Percentiles rank a stretch among this genome's conserved stretches.
Conservation (phyloP, 768 basidiomycete species). For the Trametes maxima region DNA sequence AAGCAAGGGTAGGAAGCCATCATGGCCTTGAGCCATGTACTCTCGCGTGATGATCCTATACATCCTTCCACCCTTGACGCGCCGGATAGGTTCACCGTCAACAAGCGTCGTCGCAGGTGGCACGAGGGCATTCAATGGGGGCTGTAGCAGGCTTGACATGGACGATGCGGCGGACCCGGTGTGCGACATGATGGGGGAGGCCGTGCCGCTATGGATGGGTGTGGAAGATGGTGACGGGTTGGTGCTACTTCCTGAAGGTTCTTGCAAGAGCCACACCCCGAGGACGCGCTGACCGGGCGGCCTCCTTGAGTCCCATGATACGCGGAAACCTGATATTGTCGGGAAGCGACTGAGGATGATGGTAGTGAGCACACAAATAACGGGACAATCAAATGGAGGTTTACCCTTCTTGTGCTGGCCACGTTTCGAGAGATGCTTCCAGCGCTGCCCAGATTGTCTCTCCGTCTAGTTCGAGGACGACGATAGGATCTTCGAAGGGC, state of each 20-base stretch:
- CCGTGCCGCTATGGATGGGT: conserved; percentile 24
- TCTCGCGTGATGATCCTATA: conserved; percentile 86
- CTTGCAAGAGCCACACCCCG: conserved; percentile 62
- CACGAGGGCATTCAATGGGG: neutral
- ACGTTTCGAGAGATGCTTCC: conserved; percentile 71
- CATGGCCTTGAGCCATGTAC: conserved; percentile 84
- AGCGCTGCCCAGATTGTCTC: conserved; percentile 77
- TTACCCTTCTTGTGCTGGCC: conserved; percentile 91
- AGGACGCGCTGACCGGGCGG: conserved; percentile 72
- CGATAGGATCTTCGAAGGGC: conserved; percentile 83
- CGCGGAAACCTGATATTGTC: conserved; percentile 79
- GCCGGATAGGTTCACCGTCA: conserved; percentile 56
- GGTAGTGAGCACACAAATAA: neutral
- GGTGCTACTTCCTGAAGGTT: conserved; percentile 28
- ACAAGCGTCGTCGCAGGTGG: conserved; percentile 29
- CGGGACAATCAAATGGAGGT: conserved; percentile 8
- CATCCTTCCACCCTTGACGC: conserved; percentile 50
- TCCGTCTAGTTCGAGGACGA: conserved; percentile 82
- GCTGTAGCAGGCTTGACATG: conserved; percentile 24
- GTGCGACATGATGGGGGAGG: conserved; percentile 11
- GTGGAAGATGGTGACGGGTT: conserved; percentile 15
- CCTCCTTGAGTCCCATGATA: conserved; percentile 83
- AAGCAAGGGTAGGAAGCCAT: conserved; percentile 74
- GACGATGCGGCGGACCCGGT: conserved; percentile 23
- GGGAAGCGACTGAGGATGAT: conserved; percentile 72